A percentile compares a stretch with the other conserved stretches of the same genome.
Evolutionary conservation across 768 basidiomycete species (phyloP).

Genomic region (Hydnomerulius pinastri): DNA sequence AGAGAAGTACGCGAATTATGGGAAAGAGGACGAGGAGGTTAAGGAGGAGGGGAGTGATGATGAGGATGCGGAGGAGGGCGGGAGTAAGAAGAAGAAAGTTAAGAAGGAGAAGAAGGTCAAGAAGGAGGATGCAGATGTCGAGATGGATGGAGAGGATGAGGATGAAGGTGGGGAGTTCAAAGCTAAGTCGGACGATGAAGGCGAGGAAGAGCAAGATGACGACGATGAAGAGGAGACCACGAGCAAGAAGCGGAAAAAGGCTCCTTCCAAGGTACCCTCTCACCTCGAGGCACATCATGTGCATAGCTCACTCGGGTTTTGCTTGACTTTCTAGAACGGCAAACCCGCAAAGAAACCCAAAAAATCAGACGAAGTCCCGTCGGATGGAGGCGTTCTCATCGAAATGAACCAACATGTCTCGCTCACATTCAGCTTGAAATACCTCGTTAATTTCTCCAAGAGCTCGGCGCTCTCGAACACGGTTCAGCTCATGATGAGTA

Average conservation of each 20-base stretch:
- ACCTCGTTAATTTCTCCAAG: conserved; percentile 96
- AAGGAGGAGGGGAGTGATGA: conserved; percentile 42
- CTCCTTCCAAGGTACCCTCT: conserved; percentile 45
- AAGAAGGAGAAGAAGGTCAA: conserved; percentile 47
- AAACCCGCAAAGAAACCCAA: conserved; percentile 61
- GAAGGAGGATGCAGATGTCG: conserved; percentile 43
- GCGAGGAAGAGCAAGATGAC: conserved; percentile 50
- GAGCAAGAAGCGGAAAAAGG: conserved; percentile 72
- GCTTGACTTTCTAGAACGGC: conserved; percentile 17
- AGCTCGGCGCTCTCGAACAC: conserved; percentile 69
- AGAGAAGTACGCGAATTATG: conserved; percentile 42
- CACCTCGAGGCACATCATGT: too few species aligned
- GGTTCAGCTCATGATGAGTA: conserved; percentile 87
- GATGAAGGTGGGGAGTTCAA: conserved; percentile 45
- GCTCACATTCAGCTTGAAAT: conserved; percentile 95
- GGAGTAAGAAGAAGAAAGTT: conserved; percentile 27
- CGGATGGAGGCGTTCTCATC: conserved; percentile 64
- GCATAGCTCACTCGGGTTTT: too few species aligned
- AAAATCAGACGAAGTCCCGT: conserved; percentile 55
- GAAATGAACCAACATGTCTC: conserved; percentile 90
- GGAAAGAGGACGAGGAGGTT: conserved; percentile 44
- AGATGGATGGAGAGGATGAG: conserved; percentile 53
- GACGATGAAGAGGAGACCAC: conserved; percentile 50
- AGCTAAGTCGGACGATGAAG: conserved; percentile 45
- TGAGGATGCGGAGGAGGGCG: conserved; percentile 43